Percentiles rank a stretch among this genome's conserved stretches.
Evolutionary conservation across 2,329 filamentous ascomycete species (phyloP).

Genomic region (Zymoseptoria brevis): DNA sequence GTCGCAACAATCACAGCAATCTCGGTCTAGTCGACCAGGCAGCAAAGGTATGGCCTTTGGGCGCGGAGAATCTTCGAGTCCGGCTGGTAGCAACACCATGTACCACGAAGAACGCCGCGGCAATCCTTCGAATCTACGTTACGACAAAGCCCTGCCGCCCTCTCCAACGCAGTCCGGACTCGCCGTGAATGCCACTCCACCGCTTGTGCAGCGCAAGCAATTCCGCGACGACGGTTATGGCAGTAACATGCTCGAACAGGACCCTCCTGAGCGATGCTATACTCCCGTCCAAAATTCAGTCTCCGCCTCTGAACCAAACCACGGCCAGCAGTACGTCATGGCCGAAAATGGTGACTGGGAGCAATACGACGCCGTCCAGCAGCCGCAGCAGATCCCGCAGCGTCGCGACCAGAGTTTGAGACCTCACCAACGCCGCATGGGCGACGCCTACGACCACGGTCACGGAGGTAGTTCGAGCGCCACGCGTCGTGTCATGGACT

Average conservation of each 20-base stretch:
- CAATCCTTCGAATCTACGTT: conserved; percentile 12
- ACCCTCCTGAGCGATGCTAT: conserved; percentile 27
- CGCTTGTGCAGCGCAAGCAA: conserved; percentile 23
- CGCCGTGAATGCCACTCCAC: conserved; percentile 7
- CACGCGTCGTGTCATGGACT: conserved; percentile 93
- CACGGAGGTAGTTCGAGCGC: conserved; percentile 77
- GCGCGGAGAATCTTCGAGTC: conserved; percentile 35
- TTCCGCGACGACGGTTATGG: conserved; percentile 28
- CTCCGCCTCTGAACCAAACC: conserved; percentile 6
- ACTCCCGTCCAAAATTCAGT: conserved; percentile 22
- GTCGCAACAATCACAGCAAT: conserved; percentile 22
- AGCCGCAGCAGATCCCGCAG: conserved; percentile 31
- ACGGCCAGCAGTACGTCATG: conserved; percentile 27
- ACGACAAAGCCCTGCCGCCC: conserved; percentile 25
- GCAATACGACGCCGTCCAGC: conserved; percentile 29
- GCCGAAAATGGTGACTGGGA: conserved; percentile 19
- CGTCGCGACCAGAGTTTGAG: conserved; percentile 41
- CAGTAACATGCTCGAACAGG: conserved; percentile 17
- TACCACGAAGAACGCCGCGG: conserved; percentile 34
- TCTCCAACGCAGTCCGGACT: conserved; percentile 10
- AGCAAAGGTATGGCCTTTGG: conserved; percentile 38
- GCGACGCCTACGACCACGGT: conserved; percentile 75
- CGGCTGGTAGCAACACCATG: conserved; percentile 37
- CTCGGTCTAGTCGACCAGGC: conserved; percentile 27
- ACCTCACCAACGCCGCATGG: conserved; percentile 79